Evolutionary conservation across 2,329 filamentous ascomycete genomes (phyloP).

Genomic region (Peltaster fructicola): DNA sequence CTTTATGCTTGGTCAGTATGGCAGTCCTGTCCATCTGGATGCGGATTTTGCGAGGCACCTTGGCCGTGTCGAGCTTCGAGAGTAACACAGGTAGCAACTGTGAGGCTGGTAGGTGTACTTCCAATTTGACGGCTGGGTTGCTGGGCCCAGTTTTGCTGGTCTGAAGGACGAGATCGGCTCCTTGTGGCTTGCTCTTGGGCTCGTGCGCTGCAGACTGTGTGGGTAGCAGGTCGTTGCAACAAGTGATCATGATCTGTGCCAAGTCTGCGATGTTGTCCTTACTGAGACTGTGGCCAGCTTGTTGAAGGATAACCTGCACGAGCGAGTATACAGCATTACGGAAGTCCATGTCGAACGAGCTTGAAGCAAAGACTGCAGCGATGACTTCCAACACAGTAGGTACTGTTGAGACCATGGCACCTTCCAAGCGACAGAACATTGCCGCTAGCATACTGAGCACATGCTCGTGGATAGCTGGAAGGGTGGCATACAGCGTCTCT

Average conservation of each 20-base stretch:
- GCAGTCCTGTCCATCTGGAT: slow-evolving; percentile 66
- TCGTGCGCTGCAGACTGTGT: too few species aligned
- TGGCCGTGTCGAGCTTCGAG: slow-evolving; percentile 43
- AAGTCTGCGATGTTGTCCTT: slow-evolving; percentile 49
- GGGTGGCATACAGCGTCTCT: slow-evolving; percentile 54
- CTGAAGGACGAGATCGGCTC: slow-evolving; percentile 51
- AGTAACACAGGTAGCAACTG: slow-evolving; percentile 41
- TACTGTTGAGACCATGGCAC: slow-evolving; percentile 40
- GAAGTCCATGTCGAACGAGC: slow-evolving; percentile 32
- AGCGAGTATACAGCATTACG: slow-evolving; percentile 45
- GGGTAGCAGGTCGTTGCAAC: slow-evolving; percentile 57
- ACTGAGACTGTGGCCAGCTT: slow-evolving; percentile 47
- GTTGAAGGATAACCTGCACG: slow-evolving; percentile 37
- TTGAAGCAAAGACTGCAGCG: slow-evolving; percentile 47
- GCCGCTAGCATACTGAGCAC: slow-evolving; percentile 44
- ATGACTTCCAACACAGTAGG: slow-evolving; percentile 54
- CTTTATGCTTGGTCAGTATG: slow-evolving; percentile 49
- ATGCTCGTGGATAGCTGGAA: slow-evolving; percentile 59
- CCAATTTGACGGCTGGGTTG: slow-evolving; percentile 20
- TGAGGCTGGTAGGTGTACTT: slow-evolving; percentile 39
- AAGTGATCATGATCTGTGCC: slow-evolving; percentile 42
- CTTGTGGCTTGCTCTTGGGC: slow-evolving; percentile 22
- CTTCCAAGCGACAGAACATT: slow-evolving; percentile 40
- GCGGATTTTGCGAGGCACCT: slow-evolving; percentile 53
- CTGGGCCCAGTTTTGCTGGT: slow-evolving; percentile 11